phyloP scores from a whole-genome alignment of 352 stramenopile species.

The Globisporangium uncinulatum region DNA sequence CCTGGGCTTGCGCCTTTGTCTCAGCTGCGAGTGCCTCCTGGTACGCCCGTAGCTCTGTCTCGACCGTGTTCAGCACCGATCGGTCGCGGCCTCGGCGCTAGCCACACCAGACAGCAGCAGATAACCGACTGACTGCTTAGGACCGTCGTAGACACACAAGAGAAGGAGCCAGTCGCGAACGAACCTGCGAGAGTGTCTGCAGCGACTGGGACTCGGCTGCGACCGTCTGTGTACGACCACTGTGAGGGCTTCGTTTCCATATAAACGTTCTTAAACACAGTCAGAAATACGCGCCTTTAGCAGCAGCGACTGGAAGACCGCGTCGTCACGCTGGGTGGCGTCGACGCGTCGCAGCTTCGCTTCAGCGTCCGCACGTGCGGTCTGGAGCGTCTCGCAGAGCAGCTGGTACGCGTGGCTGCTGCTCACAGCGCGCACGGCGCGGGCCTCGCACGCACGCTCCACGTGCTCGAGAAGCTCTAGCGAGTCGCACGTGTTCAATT shows the following conservation, averaged over 20 bases:
- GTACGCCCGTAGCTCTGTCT: constrained; percentile 42
- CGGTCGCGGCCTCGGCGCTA: constrained; percentile 37
- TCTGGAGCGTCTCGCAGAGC: constrained; percentile 57
- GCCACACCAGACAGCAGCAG: background rate
- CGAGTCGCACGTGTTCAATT: background rate
- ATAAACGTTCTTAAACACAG: background rate
- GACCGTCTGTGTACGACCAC: background rate
- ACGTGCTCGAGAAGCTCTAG: constrained; percentile 57
- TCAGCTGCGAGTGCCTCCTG: constrained; percentile 30
- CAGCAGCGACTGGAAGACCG: constrained; percentile 19
- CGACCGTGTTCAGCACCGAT: constrained; percentile 32
- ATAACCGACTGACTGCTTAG: no score
- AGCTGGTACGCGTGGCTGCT: constrained; percentile 49
- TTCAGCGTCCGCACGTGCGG: constrained; percentile 45
- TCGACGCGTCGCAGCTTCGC: constrained; percentile 28
- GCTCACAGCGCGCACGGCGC: constrained; percentile 45
- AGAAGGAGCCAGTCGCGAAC: background rate
- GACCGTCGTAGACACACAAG: background rate
- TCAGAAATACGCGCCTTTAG: constrained; percentile 12
- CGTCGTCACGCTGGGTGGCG: constrained; percentile 9
- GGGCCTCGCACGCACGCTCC: constrained; percentile 55
- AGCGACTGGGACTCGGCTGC: constrained; percentile 31
- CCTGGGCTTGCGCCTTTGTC: constrained; percentile 23
- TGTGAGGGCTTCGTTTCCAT: background rate
- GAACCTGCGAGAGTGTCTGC: constrained; percentile 32